Evolutionary conservation across 768 basidiomycete species (phyloP).

Genomic region (Lactifluus rugatus): DNA sequence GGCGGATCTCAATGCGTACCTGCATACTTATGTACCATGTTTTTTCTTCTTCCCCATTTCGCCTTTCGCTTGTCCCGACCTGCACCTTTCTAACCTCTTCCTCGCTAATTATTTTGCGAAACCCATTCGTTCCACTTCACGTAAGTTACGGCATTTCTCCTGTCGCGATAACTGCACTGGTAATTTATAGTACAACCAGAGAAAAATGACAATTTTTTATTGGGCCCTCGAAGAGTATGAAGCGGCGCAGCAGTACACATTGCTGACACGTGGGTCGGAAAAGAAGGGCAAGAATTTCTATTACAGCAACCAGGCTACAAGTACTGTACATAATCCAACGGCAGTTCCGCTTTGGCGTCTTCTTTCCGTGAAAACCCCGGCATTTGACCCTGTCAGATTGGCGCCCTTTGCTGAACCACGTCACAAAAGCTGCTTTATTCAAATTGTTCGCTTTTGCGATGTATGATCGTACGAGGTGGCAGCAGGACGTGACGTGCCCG

Average conservation of each 20-base stretch:
- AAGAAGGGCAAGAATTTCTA: too few species aligned
- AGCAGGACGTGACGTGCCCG: too few species aligned
- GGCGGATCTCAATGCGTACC: slow-evolving; percentile 9
- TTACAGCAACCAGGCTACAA: too few species aligned
- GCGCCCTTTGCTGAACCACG: too few species aligned
- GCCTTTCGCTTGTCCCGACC: not conserved
- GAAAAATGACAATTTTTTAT: too few species aligned
- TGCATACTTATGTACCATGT: slow-evolving; percentile 4
- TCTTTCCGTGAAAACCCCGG: not conserved
- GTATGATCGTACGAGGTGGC: too few species aligned
- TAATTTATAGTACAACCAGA: slow-evolving; percentile 7
- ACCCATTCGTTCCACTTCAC: not conserved
- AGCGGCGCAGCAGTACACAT: too few species aligned
- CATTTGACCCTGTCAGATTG: not conserved
- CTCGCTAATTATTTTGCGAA: slow-evolving; percentile 3
- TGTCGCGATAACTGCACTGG: not conserved
- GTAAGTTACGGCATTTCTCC: slow-evolving; percentile 4
- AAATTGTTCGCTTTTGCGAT: too few species aligned
- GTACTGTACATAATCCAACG: too few species aligned
- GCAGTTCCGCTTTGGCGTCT: not conserved
- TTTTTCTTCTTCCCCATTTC: not conserved
- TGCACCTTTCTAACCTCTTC: not conserved
- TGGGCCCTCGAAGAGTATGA: too few species aligned
- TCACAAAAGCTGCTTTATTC: too few species aligned
- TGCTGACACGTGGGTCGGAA: too few species aligned